These are phyloP conservation scores for Fusarium bulbicola DNA, from an alignment of 2,329 filamentous ascomycete species.

Conservation along the genomic window DNA sequence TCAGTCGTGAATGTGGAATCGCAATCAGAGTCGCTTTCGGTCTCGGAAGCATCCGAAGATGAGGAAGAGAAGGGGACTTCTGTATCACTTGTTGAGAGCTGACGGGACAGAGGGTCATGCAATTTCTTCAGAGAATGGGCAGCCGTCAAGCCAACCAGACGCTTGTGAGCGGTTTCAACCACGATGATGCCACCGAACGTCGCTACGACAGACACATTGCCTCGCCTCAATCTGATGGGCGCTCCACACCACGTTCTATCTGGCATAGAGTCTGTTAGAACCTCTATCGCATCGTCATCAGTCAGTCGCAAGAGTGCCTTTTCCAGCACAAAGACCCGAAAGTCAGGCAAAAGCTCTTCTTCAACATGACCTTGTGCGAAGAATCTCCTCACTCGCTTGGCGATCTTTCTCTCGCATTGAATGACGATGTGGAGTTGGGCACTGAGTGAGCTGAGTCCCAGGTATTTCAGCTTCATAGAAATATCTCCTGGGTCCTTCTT, in stretches of 20 bases:
- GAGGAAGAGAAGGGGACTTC: background rate
- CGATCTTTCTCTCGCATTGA: background rate
- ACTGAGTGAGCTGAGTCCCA: background rate
- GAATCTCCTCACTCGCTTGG: background rate
- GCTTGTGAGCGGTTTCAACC: background rate
- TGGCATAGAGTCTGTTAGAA: fast-evolving
- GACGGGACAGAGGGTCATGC: fast-evolving
- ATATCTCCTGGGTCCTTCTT: background rate
- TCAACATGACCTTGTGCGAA: background rate
- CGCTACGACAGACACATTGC: background rate
- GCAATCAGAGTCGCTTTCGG: background rate
- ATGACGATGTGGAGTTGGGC: background rate
- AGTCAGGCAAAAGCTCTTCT: background rate
- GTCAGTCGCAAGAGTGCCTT: background rate
- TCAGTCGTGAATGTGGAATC: background rate
- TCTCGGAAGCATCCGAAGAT: background rate
- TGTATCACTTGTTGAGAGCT: fast-evolving
- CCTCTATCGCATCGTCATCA: fast-evolving
- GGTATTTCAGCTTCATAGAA: background rate
- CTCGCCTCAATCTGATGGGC: background rate
- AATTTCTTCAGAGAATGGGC: background rate
- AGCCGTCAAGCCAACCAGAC: background rate
- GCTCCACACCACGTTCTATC: background rate
- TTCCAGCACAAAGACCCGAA: background rate
- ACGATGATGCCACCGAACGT: background rate